Percentiles rank a stretch among this genome's conserved stretches.
phyloP scores from a whole-genome alignment of 345 rosid genomes.

The Moringa oleifera region DNA sequence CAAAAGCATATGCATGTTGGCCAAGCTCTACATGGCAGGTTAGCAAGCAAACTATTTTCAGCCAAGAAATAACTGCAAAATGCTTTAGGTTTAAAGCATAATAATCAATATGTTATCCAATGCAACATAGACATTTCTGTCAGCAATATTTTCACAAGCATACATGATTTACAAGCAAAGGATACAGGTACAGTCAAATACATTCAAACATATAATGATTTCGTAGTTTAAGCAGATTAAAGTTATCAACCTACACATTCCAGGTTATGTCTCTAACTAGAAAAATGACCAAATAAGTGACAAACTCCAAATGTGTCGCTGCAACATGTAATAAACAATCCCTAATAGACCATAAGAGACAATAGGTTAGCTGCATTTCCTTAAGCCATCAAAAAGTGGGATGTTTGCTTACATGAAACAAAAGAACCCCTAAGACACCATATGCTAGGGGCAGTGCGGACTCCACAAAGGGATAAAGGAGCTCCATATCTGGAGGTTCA shows the following conservation, averaged over 20 bases:
- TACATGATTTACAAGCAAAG: neutral
- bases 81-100: neutral
- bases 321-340: too few species aligned
- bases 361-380: too few species aligned
- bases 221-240: neutral
- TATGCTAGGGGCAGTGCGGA: slow-evolving; percentile 89
- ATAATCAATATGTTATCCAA: too few species aligned
- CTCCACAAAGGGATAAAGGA: slow-evolving; percentile 82
- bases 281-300: too few species aligned
- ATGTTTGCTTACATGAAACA: slow-evolving; percentile 70
- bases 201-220: neutral
- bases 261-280: too few species aligned
- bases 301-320: too few species aligned
- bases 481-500: slow-evolving; percentile 90
- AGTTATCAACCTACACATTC: neutral
- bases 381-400: neutral
- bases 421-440: slow-evolving; percentile 81
- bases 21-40: too few species aligned
- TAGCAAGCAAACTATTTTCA: neutral
- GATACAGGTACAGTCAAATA: neutral
- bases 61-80: neutral
- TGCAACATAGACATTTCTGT: neutral
- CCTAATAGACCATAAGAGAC: too few species aligned
- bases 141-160: neutral
- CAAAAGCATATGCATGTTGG: too few species aligned